Evolutionary conservation across 2,329 filamentous ascomycete genomes (phyloP), one percentile per base, ranked within the genome.

Genomic region (Westerdykella aurantiaca): DNA sequence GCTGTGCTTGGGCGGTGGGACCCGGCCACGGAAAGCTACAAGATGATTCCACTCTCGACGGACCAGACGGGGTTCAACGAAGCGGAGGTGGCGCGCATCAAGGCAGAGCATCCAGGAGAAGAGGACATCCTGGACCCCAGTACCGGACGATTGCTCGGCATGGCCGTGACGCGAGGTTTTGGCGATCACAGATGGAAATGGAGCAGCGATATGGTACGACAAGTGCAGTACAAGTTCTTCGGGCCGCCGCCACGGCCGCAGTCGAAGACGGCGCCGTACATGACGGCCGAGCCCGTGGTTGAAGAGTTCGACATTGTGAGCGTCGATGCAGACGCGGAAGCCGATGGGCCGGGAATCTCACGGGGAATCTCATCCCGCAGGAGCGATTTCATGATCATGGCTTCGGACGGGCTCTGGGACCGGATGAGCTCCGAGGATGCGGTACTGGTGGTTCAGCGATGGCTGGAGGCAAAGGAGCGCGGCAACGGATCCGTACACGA

Each of bases 181-280:
- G 84, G 84, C 13, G 83, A 87, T 57, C 72, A 76, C 40, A 72
- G 77, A 45, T 85, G 80, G 80, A 87, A 87, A 60, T 86, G 81
- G 80, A 60, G 76, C 4, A 57, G 73, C 12, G 69, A 74, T 2
- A 63, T 78, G 5, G 69, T 76, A 45, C 58, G 67, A 29, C 60
- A 69, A 2, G 64, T 73, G 14, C 69, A 72, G 49, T 56, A 61
- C 44, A 70, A 71, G 40, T 80, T 72, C 63, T 78, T 70, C 57
- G 77, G 75, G 37, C 72, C 72, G 2, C 53, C 53, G 1, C 71
- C 71, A 0, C 64, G 72, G 0, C 73, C 77, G 2, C 65, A 70
- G 12, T 61, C 53, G 13, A 61, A 69, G 41, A 78, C 80, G 0
- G 82, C 81, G 3, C 83, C 84, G 0, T 87, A 87, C 62, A 64